Percentiles rank a stretch among this genome's conserved stretches.
Conservation (phyloP, 805 yeast genomes). For the Kodamaea sagamina region DNA sequence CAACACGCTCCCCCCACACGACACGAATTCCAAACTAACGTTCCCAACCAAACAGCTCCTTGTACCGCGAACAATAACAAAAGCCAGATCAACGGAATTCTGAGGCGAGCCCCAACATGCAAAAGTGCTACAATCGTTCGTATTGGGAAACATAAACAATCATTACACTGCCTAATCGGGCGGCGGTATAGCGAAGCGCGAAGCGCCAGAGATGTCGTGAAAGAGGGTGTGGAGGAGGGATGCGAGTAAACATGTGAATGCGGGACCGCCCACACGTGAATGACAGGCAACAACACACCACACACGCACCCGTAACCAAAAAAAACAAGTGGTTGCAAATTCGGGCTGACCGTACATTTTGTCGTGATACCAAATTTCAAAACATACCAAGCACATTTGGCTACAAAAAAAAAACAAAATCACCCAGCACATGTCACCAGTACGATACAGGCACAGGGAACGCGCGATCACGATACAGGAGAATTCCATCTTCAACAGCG, state of each 20-base stretch:
- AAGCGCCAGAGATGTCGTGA: no score
- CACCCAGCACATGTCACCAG: conserved; percentile 2
- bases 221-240: no score
- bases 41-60: neutral
- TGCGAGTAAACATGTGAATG: no score
- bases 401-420: neutral
- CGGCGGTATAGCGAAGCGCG: neutral
- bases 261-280: no score
- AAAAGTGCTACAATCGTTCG: neutral
- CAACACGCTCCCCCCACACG: no score
- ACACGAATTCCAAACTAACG: conserved; percentile 4
- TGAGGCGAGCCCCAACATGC: neutral
- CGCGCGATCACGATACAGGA: conserved; percentile 7
- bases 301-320: no score
- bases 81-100: neutral
- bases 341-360: no score
- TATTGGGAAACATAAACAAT: conserved; percentile 4
- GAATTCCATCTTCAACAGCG: conserved; percentile 12
- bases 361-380: no score
- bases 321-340: no score
- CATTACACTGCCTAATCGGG: conserved; percentile 17
- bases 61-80: neutral
- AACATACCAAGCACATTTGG: no score
- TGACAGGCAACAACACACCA: no score
- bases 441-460: conserved; percentile 7